Evolutionary conservation across 2,329 filamentous ascomycete genomes (phyloP), one percentile per base, ranked within the genome.

Genomic region (Arthrobotrys megalospora): DNA sequence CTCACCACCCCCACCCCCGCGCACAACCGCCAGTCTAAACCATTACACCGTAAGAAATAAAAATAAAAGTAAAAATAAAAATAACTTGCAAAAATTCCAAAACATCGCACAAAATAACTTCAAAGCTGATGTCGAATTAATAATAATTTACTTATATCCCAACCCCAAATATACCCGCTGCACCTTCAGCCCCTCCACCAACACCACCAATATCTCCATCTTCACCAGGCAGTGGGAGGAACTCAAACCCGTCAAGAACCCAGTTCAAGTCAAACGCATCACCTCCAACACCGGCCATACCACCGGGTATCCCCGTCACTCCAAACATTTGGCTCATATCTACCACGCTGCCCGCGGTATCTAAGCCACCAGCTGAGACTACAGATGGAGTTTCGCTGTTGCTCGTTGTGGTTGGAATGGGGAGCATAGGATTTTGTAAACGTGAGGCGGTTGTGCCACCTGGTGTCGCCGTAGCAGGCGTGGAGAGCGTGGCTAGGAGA

Each of bases 231-330:
- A 73, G 21, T 6, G 76, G 76, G 5, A 76, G 47, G 38, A 76
- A 79, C 45, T 76, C 77, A 45, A 69, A 79, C 28, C 70, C 70
- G 36, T 76, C 70, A 10, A 79, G 71, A 8, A 79, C 71, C 70
- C 70, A 76, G 24, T 70, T 71, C 65, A 76, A 38, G 67, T 76
- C 72, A 48, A 79, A 78, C 1, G 75, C 67, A 19, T 78, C 75
- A 10, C 52, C 60, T 8, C 43, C 50, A 47, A 41, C 52, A 12
- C 45, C 60, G 3, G 34, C 60, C 24, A 68, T 62, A 14, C 63
- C 70, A 5, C 34, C 32, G 6, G 62, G 34, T 8, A 71, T 72
- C 11, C 60, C 67, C 1, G 36, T 10, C 10, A 78, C 67, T 7
- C 75, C 75, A 41, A 78, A 78, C 53, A 78, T 67, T 34, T 78